Conservation (phyloP, 2,329 filamentous ascomycete species). For the Cladophialophora immunda region DNA sequence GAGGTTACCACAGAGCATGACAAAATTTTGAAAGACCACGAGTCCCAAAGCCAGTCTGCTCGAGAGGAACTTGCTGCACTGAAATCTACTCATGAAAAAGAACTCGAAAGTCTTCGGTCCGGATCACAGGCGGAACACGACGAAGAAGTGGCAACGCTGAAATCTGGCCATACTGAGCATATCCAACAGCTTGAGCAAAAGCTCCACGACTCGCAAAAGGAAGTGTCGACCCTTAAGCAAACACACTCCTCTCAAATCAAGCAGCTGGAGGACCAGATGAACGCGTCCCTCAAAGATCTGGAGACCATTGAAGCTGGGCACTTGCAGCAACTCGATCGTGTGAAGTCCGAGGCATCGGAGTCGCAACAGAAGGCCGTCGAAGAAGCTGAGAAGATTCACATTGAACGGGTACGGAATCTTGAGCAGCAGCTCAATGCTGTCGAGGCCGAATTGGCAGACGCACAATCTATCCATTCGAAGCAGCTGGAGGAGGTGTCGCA, state of each 20-base stretch:
- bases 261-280: constrained; percentile 36
- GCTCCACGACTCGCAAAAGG: constrained; percentile 46
- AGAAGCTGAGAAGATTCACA: constrained; percentile 30
- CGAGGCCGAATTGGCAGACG: constrained; percentile 25
- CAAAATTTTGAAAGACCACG: constrained; percentile 17
- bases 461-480: constrained; percentile 43
- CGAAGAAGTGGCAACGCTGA: constrained; percentile 31
- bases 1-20: constrained; percentile 23
- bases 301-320: constrained; percentile 33
- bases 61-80: constrained; percentile 27
- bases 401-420: constrained; percentile 25
- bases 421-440: constrained; percentile 31
- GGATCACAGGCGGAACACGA: constrained; percentile 21
- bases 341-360: constrained; percentile 27
- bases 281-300: constrained; percentile 31
- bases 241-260: constrained; percentile 34
- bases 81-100: constrained; percentile 28
- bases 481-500: constrained; percentile 47
- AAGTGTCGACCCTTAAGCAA: constrained; percentile 31
- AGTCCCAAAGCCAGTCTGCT: constrained; percentile 17
- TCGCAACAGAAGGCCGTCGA: constrained; percentile 28
- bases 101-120: constrained; percentile 21
- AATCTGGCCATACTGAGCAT: constrained; percentile 45
- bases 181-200: constrained; percentile 48
- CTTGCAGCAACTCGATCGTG: constrained; percentile 31